Base-by-base conservation (phyloP, 345 rosid genomes). In the Aquilaria sinensis region DNA sequence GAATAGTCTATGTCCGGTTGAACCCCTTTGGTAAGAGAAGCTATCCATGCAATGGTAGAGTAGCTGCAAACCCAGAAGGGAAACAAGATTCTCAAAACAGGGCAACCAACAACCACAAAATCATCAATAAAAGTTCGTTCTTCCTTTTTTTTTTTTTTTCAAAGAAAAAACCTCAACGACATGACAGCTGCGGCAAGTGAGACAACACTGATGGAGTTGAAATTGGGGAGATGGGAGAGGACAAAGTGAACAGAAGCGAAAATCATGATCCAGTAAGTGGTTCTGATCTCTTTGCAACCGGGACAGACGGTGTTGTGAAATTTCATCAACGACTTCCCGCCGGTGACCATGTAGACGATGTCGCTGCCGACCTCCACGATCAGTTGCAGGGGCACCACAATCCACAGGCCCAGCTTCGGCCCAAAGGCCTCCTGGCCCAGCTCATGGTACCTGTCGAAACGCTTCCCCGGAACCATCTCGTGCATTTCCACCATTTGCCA, bases 401-500 rank as follows among this genome's bases (percentile, higher is more conserved):
- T 87, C 82, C 87, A 89, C 1, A 85, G 81, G 1, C 96, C 98
- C 0, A 92, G 78, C 76, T 85, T 92, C 64, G 85, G 87, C 0
- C 96, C 96, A 29, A 92, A 89, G 0, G 92, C 95, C 37, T 83
- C 41, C 55, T 83, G 89, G 2, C 96, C 93, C 0, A 88, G 79
- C 61, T 90, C 96, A 14, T 84, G 92, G 76, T 88, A 88, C 79
- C 96, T 72, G 6, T 92, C 98, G 1, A 92, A 83, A 43, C 96
- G 63, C 70, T 69, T 88, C 0, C 94, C 92, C 0, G 93, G 94
- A 34, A 88, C 84, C 75, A 80, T 81, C 72, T 87, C 95, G 10
- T 89, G 98, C 90, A 92, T 82, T 60, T 92, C 83, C 23, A 92
- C 95, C 98, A 92, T 92, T 61, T 89, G 96, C 98, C 98, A 86